Evolutionary conservation across 768 basidiomycete genomes (phyloP).

Genomic region (Boletus eberwhitei): DNA sequence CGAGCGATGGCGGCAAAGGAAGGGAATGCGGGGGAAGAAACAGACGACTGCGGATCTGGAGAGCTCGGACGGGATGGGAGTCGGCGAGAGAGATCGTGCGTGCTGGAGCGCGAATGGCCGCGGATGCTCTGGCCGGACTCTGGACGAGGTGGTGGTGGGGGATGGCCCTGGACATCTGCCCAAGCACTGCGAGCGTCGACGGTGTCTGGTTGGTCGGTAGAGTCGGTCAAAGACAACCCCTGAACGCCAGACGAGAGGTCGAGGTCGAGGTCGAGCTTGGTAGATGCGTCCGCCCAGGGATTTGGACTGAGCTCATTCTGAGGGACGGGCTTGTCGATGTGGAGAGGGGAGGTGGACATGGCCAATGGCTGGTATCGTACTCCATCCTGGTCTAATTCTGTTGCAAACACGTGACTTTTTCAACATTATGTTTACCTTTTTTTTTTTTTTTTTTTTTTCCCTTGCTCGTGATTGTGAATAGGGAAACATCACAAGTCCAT

Average conservation of each 20-base stretch:
- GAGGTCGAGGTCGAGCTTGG: not conserved
- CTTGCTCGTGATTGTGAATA: not conserved
- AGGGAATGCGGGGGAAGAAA: not conserved
- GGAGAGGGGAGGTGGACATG: not conserved
- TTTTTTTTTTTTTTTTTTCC: not conserved
- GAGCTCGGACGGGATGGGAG: not conserved
- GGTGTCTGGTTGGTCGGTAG: not conserved
- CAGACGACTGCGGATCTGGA: not conserved
- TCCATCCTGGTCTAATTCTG: too few relatives aligned
- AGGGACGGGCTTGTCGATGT: too few relatives aligned
- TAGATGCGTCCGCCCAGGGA: not conserved
- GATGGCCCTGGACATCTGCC: not conserved
- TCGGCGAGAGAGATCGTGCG: not conserved
- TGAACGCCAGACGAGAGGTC: not conserved
- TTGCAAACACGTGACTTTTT: not conserved
- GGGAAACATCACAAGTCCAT: too few relatives aligned
- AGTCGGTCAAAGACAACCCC: not conserved
- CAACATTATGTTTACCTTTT: not conserved
- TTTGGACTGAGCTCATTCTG: not conserved
- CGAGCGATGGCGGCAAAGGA: slow-evolving; percentile 55
- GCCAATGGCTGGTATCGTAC: too few relatives aligned
- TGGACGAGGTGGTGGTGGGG: not conserved
- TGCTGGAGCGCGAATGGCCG: not conserved
- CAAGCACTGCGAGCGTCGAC: not conserved
- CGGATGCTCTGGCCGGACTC: not conserved